These are phyloP conservation scores for Limnanthes douglasii DNA, from an alignment of 345 rosid species.

Conservation along the genomic window DNA sequence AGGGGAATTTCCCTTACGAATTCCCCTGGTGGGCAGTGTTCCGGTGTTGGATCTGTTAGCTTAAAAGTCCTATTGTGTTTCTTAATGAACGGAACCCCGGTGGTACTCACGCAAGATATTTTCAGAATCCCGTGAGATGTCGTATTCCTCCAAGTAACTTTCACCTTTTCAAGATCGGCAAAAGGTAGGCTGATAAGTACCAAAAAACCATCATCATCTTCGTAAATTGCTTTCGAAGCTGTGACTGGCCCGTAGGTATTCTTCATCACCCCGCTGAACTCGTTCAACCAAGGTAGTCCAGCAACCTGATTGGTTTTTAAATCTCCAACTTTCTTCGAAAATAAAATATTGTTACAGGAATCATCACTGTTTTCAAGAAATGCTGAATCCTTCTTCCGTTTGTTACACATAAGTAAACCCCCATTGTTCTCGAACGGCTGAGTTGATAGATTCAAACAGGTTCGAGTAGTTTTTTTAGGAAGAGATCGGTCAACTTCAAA, in stretches of 20 bases:
- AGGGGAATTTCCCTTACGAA: slow-evolving; percentile 64
- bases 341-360: slow-evolving; percentile 27
- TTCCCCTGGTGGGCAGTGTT: slow-evolving; percentile 92
- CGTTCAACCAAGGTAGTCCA: slow-evolving; percentile 40
- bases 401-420: slow-evolving; percentile 24
- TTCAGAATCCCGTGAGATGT: slow-evolving; percentile 62
- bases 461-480: slow-evolving; percentile 40
- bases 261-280: slow-evolving; percentile 64
- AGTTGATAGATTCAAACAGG: slow-evolving; percentile 40
- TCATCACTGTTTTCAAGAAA: slow-evolving; percentile 30
- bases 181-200: slow-evolving; percentile 65
- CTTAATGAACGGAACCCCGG: slow-evolving; percentile 60
- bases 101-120: slow-evolving; percentile 65
- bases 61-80: slow-evolving; percentile 74
- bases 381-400: slow-evolving; percentile 40
- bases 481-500: slow-evolving; percentile 40
- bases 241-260: slow-evolving; percentile 65
- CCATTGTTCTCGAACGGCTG: slow-evolving; percentile 33
- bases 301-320: slow-evolving; percentile 29
- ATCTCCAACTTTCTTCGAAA: slow-evolving; percentile 31
- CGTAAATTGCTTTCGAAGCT: slow-evolving; percentile 71
- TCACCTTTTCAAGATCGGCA: slow-evolving; percentile 68
- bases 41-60: slow-evolving; percentile 81
- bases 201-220: slow-evolving; percentile 59
- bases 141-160: slow-evolving; percentile 83